Conservation (phyloP, 768 basidiomycete species). For the Rubroboletus pulcherrimus region DNA sequence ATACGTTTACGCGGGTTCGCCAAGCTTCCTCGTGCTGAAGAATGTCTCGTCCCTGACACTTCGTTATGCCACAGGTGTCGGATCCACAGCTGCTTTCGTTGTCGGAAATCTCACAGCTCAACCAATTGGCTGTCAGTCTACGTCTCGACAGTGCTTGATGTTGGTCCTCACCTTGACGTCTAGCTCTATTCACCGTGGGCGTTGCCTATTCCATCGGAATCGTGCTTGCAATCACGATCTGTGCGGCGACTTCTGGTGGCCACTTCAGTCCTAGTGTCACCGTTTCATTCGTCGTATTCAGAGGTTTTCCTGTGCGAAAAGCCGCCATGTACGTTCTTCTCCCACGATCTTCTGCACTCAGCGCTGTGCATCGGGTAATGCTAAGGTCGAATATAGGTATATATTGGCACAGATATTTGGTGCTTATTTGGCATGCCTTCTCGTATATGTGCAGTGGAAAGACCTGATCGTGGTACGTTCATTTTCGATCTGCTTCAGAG, state of each 20-base stretch:
- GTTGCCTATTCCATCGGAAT: constrained; percentile 58
- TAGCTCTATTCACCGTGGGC: constrained; percentile 57
- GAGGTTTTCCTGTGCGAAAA: constrained; percentile 50
- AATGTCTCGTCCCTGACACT: background rate
- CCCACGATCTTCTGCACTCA: constrained; percentile 5
- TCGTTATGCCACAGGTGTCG: constrained; percentile 39
- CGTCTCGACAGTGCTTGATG: background rate
- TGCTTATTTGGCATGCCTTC: constrained; percentile 56
- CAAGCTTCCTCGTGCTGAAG: background rate
- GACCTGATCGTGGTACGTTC: constrained; percentile 44
- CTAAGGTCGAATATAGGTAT: constrained; percentile 43
- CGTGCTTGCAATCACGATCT: constrained; percentile 52
- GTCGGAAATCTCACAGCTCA: constrained; percentile 43
- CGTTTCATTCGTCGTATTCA: constrained; percentile 48
- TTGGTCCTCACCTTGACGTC: background rate
- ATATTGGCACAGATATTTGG: constrained; percentile 65
- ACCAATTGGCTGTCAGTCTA: constrained; percentile 47
- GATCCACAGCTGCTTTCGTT: constrained; percentile 49
- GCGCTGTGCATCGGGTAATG: background rate
- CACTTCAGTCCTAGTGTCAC: constrained; percentile 68
- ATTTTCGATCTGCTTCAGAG: constrained; percentile 39
- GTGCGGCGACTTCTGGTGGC: constrained; percentile 52
- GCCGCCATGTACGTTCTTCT: constrained; percentile 42
- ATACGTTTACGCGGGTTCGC: constrained; percentile 51
- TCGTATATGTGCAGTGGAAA: constrained; percentile 63